phyloP scores from a whole-genome alignment of 805 yeast species.

The Candida tibetensis region DNA sequence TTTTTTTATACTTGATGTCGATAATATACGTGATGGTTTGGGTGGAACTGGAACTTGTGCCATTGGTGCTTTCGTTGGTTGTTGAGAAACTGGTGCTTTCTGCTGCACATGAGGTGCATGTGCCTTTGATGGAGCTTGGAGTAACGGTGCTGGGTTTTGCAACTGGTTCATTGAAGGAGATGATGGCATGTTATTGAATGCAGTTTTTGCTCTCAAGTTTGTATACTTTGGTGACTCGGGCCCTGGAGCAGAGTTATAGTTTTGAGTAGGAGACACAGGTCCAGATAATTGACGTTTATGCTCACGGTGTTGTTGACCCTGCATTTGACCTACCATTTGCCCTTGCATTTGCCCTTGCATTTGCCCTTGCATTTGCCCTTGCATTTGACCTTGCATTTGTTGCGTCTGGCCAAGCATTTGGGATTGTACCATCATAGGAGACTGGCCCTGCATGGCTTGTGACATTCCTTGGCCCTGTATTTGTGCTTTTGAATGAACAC shows the following conservation, averaged over 20 bases:
- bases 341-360: no score
- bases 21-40: not conserved
- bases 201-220: conserved; percentile 18
- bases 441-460: no score
- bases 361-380: no score
- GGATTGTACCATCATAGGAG: no score
- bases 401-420: no score
- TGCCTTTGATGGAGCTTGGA: not conserved
- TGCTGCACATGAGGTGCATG: not conserved
- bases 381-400: no score
- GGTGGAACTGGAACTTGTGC: not conserved
- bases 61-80: not conserved
- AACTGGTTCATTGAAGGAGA: not conserved
- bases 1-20: not conserved
- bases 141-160: not conserved
- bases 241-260: conserved; percentile 2
- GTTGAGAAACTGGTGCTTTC: not conserved
- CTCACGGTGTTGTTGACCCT: no score
- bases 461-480: no score
- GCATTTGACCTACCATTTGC: no score
- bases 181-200: conserved; percentile 12
- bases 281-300: no score
- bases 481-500: not conserved
- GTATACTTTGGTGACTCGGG: conserved; percentile 3
- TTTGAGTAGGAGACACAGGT: not conserved